Percentiles rank a stretch among this genome's conserved stretches.
phyloP scores from a whole-genome alignment of 2,329 filamentous ascomycete genomes.

The Furcasterigmium furcatum region DNA sequence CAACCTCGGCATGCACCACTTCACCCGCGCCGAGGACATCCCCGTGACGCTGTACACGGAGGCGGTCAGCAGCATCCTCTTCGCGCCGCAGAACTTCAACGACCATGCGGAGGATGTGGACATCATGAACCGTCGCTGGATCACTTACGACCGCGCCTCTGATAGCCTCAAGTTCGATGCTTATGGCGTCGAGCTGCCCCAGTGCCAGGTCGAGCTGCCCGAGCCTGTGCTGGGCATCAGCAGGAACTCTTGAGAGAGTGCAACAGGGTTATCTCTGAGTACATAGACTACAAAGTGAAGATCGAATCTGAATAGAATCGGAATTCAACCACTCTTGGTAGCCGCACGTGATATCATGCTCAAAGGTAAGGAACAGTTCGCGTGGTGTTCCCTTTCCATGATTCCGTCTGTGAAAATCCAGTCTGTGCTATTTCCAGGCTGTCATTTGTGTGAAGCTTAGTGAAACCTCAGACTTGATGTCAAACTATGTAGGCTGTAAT shows the following conservation, averaged over 20 bases:
- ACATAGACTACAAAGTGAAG: too few species aligned
- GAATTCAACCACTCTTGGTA: too few species aligned
- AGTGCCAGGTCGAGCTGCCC: conserved; percentile 21
- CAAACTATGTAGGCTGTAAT: too few species aligned
- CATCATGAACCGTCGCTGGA: conserved; percentile 28
- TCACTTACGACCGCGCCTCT: conserved; percentile 16
- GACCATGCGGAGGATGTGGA: conserved; percentile 31
- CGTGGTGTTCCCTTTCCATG: too few species aligned
- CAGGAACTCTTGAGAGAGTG: conserved; percentile 3
- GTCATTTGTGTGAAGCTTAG: too few species aligned
- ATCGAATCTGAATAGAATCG: too few species aligned
- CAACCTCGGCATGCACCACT: conserved; percentile 47
- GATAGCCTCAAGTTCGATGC: conserved; percentile 21
- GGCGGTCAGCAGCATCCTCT: conserved; percentile 25
- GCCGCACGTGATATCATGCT: too few species aligned
- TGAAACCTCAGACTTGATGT: too few species aligned
- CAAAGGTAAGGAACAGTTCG: too few species aligned
- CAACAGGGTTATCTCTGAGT: too few species aligned
- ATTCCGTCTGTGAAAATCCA: too few species aligned
- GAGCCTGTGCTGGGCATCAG: conserved; percentile 18
- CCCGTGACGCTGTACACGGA: conserved; percentile 27
- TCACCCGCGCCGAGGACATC: conserved; percentile 14
- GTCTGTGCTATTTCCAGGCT: too few species aligned
- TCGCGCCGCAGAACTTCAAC: conserved; percentile 28
- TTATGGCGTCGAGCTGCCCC: conserved; percentile 25